Base-by-base conservation (phyloP, 768 basidiomycete genomes). In the Strobilomyces echinocephalus region DNA sequence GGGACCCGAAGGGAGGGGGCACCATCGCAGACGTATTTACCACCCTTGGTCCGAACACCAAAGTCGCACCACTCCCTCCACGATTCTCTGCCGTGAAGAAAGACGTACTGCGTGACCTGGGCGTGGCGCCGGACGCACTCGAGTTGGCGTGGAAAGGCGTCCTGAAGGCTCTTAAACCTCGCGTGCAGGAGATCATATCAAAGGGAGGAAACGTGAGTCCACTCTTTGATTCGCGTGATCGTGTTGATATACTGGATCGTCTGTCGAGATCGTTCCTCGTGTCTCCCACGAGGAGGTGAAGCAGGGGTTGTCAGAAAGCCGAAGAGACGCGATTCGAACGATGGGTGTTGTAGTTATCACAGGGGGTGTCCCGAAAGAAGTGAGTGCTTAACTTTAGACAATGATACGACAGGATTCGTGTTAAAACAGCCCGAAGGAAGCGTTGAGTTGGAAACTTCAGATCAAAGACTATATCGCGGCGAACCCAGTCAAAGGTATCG, bases 41-140 rank as follows among this genome's bases (percentile, higher is more conserved):
- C 0, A 76, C 76, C 4, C 69, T 80, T 8, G 69, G 70, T 2
- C 70, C 71, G 2, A 73, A 72, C 26, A 68, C 71, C 38, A 59
- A 69, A 1, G 67, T 66, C 5, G 66, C 66, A 1, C 67, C 65
- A 5, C 75, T 88, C 5, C 85, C 85, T 0, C 61, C 71, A 8
- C 76, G 86, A 0, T 89, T 88, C 55, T 59, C 75, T 0, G 74
- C 77, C 7, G 66, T 91, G 24, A 91, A 91, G 72, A 76, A 75
- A 54, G 64, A 68, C 26, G 54, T 88, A 0, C 79, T 78, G 68
- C 67, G 57, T 9, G 79, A 82, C 10, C 53, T 67, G 53, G 47
- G 49, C 2, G 52, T 55, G 4, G 36, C 53, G 0, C 52, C 57
- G 0, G 55, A 52, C 15, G 59, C 54, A 3, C 64, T 87, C 10